Evolutionary conservation across 2,329 filamentous ascomycete species (phyloP).

Genomic region (Hymenoscyphus fraxineus): DNA sequence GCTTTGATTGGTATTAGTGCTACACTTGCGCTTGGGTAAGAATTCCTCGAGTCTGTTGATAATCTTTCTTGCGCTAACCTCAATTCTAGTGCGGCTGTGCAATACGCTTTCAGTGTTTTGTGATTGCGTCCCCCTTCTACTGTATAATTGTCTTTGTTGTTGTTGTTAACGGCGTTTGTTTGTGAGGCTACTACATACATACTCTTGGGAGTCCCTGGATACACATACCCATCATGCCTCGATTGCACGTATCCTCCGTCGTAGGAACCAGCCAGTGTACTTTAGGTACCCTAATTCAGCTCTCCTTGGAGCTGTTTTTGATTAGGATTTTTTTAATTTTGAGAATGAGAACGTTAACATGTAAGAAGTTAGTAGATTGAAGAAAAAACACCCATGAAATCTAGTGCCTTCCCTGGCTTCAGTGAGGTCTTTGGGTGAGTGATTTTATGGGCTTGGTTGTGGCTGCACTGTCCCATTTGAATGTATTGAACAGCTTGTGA

Average conservation of each 20-base stretch:
- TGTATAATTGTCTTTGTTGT: slow-evolving; percentile 15
- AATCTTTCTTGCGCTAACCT: slow-evolving; percentile 16
- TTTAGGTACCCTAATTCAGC: slow-evolving; percentile 9
- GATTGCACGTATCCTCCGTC: slow-evolving; percentile 17
- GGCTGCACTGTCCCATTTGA: no score
- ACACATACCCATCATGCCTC: slow-evolving; percentile 17
- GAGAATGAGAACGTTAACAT: neutral
- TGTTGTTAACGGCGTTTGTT: slow-evolving; percentile 19
- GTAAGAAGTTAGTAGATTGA: neutral
- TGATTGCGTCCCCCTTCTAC: slow-evolving; percentile 11
- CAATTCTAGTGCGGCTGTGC: slow-evolving; percentile 32
- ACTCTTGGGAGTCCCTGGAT: slow-evolving; percentile 25
- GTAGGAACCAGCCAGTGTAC: slow-evolving; percentile 4
- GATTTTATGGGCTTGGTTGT: neutral
- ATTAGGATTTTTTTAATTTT: slow-evolving; percentile 11
- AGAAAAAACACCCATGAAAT: neutral
- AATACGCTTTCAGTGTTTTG: slow-evolving; percentile 34
- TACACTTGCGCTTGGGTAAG: slow-evolving; percentile 87
- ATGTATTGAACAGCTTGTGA: no score
- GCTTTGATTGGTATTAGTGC: slow-evolving; percentile 83
- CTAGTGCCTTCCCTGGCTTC: neutral
- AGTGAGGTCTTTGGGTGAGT: neutral
- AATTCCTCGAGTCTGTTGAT: slow-evolving; percentile 30
- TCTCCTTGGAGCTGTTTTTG: slow-evolving; percentile 11
- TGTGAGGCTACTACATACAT: slow-evolving; percentile 23